A percentile compares a stretch with the other conserved stretches of the same genome.
These are phyloP conservation scores for Dimargaris xerosporica DNA, from an alignment of 192 early-diverging fungal species.

Conservation along the genomic window DNA sequence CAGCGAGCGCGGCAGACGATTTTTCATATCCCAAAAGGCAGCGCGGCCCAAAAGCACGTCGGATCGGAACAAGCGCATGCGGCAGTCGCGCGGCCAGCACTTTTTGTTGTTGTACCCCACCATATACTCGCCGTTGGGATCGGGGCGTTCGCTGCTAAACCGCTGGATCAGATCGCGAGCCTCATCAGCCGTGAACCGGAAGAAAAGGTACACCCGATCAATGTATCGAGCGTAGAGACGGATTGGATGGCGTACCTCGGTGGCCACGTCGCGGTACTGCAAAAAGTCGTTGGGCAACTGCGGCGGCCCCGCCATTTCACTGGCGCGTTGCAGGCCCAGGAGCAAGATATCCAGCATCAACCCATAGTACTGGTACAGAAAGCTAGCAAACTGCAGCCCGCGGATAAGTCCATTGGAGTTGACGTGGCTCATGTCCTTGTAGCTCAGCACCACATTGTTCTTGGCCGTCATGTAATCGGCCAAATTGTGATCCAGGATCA, in stretches of 20 bases:
- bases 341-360: constrained; percentile 89
- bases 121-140: constrained; percentile 90
- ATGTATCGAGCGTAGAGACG: constrained; percentile 91
- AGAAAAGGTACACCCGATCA: constrained; percentile 84
- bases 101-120: constrained; percentile 98
- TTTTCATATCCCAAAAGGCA: constrained; percentile 99
- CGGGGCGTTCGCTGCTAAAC: constrained; percentile 94
- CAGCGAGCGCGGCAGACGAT: constrained; percentile 87
- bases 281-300: constrained; percentile 90
- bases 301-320: constrained; percentile 93
- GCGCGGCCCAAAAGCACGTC: constrained; percentile 96
- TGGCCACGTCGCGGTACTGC: constrained; percentile 81
- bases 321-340: constrained; percentile 83
- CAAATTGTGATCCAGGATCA: constrained; percentile 97
- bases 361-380: constrained; percentile 98
- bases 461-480: constrained; percentile 99
- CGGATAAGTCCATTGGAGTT: constrained; percentile 94
- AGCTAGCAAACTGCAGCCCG: constrained; percentile 94
- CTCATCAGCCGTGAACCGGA: constrained; percentile 88
- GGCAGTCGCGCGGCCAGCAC: constrained; percentile 97
- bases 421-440: constrained; percentile 99
- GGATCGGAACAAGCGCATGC: constrained; percentile 98
- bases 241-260: constrained; percentile 93
- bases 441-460: constrained; percentile 94
- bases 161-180: constrained; percentile 90